These are phyloP conservation scores for Ephemerocybe angulata DNA, from an alignment of 768 basidiomycete genomes.

Conservation along the genomic window DNA sequence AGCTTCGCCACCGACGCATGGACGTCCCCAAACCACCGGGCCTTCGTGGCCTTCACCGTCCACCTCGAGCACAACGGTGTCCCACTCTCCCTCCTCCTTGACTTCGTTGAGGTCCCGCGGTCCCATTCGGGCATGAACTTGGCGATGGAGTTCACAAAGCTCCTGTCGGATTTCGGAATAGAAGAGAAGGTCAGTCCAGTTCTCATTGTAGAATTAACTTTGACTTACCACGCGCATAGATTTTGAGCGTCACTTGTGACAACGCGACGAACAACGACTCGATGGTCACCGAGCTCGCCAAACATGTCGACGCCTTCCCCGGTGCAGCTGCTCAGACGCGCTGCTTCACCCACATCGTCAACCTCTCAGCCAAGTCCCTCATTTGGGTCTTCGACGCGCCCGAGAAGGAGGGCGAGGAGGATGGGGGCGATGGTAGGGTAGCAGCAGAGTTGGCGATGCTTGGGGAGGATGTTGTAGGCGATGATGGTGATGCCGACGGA, in stretches of 20 bases:
- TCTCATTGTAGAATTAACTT: conserved; percentile 11
- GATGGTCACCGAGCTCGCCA: conserved; percentile 26
- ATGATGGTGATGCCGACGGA: too few relatives aligned
- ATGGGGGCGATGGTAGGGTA: neutral
- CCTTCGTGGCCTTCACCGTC: conserved; percentile 24
- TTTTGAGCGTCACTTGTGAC: conserved; percentile 30
- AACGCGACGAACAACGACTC: conserved; percentile 32
- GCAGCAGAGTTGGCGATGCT: neutral
- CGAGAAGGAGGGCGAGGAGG: conserved; percentile 10
- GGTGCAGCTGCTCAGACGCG: conserved; percentile 20
- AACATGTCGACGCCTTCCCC: conserved; percentile 16
- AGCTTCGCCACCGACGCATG: conserved; percentile 28
- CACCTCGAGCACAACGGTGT: conserved; percentile 27
- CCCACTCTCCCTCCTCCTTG: conserved; percentile 25
- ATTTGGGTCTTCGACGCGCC: conserved; percentile 31
- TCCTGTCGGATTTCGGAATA: conserved; percentile 29
- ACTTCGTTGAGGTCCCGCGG: conserved; percentile 32
- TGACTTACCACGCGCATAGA: conserved; percentile 11
- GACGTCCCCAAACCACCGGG: conserved; percentile 32
- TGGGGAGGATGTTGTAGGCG: neutral
- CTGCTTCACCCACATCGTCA: conserved; percentile 36
- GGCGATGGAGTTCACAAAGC: too few relatives aligned
- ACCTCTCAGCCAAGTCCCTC: conserved; percentile 28
- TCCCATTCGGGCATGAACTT: conserved; percentile 34
- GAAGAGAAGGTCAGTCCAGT: conserved; percentile 25